phyloP scores from a whole-genome alignment of 1,284 basidiomycete genomes.

The Pyrrhoderma noxium region DNA sequence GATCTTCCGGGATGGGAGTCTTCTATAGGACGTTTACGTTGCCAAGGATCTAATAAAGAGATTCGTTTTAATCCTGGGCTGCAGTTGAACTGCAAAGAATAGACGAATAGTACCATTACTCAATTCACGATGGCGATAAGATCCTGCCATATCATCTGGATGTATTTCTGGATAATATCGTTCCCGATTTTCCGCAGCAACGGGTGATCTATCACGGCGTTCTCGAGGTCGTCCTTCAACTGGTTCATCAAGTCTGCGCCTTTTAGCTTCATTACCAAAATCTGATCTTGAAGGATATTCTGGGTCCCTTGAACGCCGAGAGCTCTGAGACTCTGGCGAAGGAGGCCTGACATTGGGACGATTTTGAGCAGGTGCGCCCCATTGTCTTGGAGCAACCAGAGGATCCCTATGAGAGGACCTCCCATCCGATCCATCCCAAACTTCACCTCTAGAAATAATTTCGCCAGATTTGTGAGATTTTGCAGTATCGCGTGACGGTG shows the following conservation, averaged over 20 bases:
- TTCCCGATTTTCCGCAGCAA: too few species aligned
- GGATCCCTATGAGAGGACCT: neutral
- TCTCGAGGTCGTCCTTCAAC: slow-evolving; percentile 3
- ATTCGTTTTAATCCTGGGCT: too few species aligned
- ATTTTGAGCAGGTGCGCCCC: too few species aligned
- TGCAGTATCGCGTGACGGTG: neutral
- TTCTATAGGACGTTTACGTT: too few species aligned
- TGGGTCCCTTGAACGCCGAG: slow-evolving; percentile 5
- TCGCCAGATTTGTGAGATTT: neutral
- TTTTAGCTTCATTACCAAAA: slow-evolving; percentile 11
- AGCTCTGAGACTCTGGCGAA: slow-evolving; percentile 1
- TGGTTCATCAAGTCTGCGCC: slow-evolving; percentile 8
- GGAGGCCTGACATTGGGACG: neutral
- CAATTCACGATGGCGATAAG: too few species aligned
- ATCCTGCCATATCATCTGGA: too few species aligned
- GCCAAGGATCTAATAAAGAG: too few species aligned
- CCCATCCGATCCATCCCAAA: neutral
- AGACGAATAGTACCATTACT: too few species aligned
- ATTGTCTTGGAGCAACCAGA: neutral
- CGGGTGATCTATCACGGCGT: slow-evolving; percentile 10
- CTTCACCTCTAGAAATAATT: neutral
- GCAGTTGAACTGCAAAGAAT: too few species aligned
- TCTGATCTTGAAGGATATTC: neutral
- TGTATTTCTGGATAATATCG: too few species aligned
- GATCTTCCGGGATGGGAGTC: too few species aligned